Conservation (phyloP, 2,329 filamentous ascomycete species). For the Trichoderma koningiopsis region DNA sequence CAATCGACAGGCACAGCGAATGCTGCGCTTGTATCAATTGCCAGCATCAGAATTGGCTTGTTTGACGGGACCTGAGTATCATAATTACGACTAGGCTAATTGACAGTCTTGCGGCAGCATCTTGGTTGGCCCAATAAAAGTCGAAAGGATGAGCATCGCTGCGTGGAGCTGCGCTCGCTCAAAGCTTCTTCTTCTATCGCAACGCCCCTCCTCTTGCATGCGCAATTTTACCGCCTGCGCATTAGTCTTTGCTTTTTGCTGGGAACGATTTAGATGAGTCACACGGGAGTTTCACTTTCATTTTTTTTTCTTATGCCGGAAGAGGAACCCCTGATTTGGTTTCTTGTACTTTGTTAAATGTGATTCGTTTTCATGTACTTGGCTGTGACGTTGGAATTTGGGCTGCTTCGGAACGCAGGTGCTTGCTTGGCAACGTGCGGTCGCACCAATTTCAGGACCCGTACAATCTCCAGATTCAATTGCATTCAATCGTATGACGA, state of each 20-base stretch:
- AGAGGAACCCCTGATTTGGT: slow-evolving; percentile 26
- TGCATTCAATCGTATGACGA: background rate
- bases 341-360: background rate
- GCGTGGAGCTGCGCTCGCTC: background rate
- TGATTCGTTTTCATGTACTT: background rate
- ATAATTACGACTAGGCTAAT: background rate
- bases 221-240: slow-evolving; percentile 25
- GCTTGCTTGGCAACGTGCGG: background rate
- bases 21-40: background rate
- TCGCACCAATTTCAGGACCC: background rate
- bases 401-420: background rate
- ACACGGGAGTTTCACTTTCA: slow-evolving; percentile 29
- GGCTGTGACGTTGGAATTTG: slow-evolving; percentile 3
- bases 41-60: background rate
- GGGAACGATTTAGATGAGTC: slow-evolving; percentile 29
- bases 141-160: background rate
- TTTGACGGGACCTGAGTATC: background rate
- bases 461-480: background rate
- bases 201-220: slow-evolving; percentile 17
- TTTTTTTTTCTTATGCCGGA: slow-evolving; percentile 11
- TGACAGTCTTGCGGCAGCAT: background rate
- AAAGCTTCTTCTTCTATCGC: slow-evolving; percentile 23
- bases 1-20: background rate
- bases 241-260: slow-evolving; percentile 27
- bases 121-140: background rate